A percentile compares a stretch with the other conserved stretches of the same genome.
These are phyloP conservation scores for Venturia nashicola DNA, from an alignment of 2,329 filamentous ascomycete genomes.

Conservation along the genomic window DNA sequence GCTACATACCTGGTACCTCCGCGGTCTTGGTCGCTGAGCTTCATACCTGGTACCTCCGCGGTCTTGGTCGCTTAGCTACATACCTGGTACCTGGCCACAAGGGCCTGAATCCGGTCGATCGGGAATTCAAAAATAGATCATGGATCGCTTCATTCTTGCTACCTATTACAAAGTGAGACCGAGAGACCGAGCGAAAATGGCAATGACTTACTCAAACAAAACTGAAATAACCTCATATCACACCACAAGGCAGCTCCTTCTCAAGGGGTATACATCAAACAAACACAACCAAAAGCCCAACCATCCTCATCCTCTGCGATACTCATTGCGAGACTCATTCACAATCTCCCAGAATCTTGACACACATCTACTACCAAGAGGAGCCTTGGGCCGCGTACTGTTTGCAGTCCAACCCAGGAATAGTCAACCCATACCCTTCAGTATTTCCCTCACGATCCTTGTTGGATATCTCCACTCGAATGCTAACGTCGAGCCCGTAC, in stretches of 20 bases:
- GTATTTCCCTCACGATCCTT: slow-evolving; percentile 31
- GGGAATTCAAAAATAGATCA: no score
- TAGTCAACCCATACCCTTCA: slow-evolving; percentile 37
- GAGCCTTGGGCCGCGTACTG: slow-evolving; percentile 7
- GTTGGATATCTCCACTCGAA: slow-evolving; percentile 36
- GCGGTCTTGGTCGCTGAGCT: no score
- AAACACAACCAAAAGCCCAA: background rate
- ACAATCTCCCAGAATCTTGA: background rate
- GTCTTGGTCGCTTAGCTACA: no score
- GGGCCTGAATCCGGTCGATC: no score
- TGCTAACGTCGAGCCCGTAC: slow-evolving; percentile 33
- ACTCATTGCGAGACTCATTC: background rate
- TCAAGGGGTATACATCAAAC: background rate
- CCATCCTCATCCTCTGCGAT: background rate
- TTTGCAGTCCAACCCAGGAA: slow-evolving; percentile 29
- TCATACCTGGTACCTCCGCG: no score
- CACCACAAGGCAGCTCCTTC: background rate
- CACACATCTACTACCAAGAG: background rate
- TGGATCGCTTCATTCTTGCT: no score
- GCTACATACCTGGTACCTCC: no score
- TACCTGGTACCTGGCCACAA: no score
- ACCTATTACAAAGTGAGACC: no score
- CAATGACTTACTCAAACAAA: background rate
- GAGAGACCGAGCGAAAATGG: no score
- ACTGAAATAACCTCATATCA: background rate